Evolutionary conservation across 169 alveolate species (phyloP).

Genomic region (Plasmodium berghei): DNA sequence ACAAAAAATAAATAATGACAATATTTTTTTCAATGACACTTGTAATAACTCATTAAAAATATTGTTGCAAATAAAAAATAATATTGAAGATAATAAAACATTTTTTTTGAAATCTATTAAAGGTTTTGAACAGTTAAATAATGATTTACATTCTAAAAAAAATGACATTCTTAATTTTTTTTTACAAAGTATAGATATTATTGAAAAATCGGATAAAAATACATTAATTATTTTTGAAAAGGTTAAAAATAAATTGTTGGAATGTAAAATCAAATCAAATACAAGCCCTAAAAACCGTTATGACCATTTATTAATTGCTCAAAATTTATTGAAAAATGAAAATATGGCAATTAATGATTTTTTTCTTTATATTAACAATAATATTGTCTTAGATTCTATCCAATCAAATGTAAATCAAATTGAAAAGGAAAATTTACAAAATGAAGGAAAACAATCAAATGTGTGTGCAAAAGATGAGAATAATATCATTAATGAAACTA

Average conservation of each 20-base stretch:
- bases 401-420: too few relatives aligned
- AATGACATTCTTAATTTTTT: conserved; percentile 32
- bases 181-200: conserved; percentile 11
- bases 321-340: not conserved
- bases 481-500: not conserved
- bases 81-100: not conserved
- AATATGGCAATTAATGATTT: not conserved
- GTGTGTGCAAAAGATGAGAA: not conserved
- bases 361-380: not conserved
- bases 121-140: not conserved
- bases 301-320: not conserved
- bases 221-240: not conserved
- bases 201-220: conserved; percentile 23
- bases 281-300: too few relatives aligned
- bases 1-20: not conserved
- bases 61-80: conserved; percentile 28
- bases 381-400: not conserved
- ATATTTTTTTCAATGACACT: not conserved
- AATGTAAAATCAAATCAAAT: conserved; percentile 17
- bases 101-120: conserved; percentile 2
- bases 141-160: conserved; percentile 8
- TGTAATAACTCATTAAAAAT: not conserved
- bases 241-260: conserved; percentile 11
- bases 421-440: too few relatives aligned
- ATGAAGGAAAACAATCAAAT: not conserved